phyloP scores from a whole-genome alignment of 106 monocot genomes.

The Phalaenopsis equestris region DNA sequence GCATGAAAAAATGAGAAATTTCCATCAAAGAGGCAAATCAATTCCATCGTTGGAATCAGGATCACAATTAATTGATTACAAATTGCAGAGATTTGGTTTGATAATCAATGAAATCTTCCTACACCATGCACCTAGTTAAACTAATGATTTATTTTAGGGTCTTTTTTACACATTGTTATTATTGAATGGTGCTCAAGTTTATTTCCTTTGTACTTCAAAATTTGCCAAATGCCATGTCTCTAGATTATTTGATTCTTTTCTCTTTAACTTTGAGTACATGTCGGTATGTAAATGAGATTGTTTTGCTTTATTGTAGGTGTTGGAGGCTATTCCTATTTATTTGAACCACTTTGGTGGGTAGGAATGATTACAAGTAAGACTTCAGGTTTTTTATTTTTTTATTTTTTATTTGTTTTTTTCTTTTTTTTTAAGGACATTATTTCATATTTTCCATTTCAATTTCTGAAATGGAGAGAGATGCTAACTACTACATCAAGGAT shows the following conservation, averaged over 20 bases:
- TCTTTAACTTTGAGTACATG: background rate
- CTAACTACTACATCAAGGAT: background rate
- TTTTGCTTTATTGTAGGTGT: constrained; percentile 14
- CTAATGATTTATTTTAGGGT: background rate
- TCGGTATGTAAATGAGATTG: background rate
- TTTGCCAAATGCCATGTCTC: background rate
- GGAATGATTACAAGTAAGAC: constrained; percentile 64
- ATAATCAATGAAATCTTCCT: background rate
- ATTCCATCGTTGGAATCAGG: background rate
- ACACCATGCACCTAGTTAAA: background rate
- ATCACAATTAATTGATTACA: background rate
- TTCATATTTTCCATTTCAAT: background rate
- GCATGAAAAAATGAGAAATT: too few species aligned
- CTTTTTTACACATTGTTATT: background rate
- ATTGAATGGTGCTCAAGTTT: background rate
- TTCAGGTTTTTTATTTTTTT: background rate
- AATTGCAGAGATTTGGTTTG: background rate
- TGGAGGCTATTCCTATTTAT: constrained; percentile 40
- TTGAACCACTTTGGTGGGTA: constrained; percentile 45
- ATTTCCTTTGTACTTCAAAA: background rate
- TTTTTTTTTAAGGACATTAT: background rate
- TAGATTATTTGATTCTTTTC: constrained; percentile 3
- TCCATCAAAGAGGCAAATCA: background rate
- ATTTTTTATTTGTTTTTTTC: background rate
- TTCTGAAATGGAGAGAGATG: background rate